A percentile compares a stretch with the other conserved stretches of the same genome.
Evolutionary conservation across 305 asterid species (phyloP).

Genomic region (Lippia alba): DNA sequence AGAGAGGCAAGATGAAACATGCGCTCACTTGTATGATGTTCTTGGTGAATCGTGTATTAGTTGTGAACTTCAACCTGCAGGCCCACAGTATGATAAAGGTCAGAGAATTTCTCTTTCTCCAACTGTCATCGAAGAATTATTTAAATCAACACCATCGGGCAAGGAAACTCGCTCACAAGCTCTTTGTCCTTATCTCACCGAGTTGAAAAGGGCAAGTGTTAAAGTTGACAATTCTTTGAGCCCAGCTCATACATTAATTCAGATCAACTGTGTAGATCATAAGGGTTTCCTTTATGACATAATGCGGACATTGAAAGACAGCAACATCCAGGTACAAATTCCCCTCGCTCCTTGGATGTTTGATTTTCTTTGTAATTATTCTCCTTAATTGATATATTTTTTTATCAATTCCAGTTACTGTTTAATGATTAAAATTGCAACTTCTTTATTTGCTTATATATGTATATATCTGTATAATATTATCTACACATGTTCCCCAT

Average conservation of each 20-base stretch:
- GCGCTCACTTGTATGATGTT: slow-evolving; percentile 53
- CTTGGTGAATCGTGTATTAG: slow-evolving; percentile 74
- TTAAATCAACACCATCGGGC: slow-evolving; percentile 58
- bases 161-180: slow-evolving; percentile 64
- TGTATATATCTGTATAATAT: too few species aligned
- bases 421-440: neutral
- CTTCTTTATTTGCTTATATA: too few species aligned
- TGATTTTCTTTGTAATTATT: neutral
- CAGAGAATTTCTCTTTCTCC: slow-evolving; percentile 58
- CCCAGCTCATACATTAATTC: slow-evolving; percentile 85
- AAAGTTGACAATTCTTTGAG: slow-evolving; percentile 72
- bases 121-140: slow-evolving; percentile 64
- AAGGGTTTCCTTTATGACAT: slow-evolving; percentile 89
- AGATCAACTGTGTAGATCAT: slow-evolving; percentile 79
- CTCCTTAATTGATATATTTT: slow-evolving; percentile 16
- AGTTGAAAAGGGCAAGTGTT: slow-evolving; percentile 68
- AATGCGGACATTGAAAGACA: slow-evolving; percentile 76
- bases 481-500: too few species aligned
- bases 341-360: slow-evolving; percentile 9
- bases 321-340: slow-evolving; percentile 63
- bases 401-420: slow-evolving; percentile 8
- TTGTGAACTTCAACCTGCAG: slow-evolving; percentile 83
- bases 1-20: slow-evolving; percentile 60
- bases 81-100: slow-evolving; percentile 53
- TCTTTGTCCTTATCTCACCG: slow-evolving; percentile 62